Evolutionary conservation across 148 eudicot species (phyloP), one percentile per base, ranked within the genome.

Genomic region (Pharnaceum exiguum): DNA sequence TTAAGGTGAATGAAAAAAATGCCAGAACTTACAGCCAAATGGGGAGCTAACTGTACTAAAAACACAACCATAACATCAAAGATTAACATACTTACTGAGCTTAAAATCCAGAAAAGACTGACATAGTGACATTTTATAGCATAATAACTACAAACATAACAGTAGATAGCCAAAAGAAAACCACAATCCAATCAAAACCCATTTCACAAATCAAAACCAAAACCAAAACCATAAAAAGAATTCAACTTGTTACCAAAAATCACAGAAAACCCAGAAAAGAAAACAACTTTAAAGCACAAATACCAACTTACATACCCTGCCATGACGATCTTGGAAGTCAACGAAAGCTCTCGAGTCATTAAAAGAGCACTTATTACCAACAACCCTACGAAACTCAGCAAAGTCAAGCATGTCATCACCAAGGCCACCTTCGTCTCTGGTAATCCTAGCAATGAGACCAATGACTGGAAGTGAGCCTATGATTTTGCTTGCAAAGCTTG

Each of bases 361-460:
- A 6, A 89, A 63, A 10, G 82, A 72, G 28, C 94, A 89, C 19
- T 82, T 89, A 15, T 89, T 89, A 11, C 96, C 96, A 7, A 89
- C 93, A 51, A 93, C 65, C 51, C 96, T 68, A 29, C 96, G 46
- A 68, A 89, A 89, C 78, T 89, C 96, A 0, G 96, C 96, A 65
- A 89, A 89, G 65, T 89, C 96, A 42, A 89, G 59, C 8, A 75
- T 76, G 47, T 89, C 96, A 13, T 82, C 81, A 55, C 84, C 96
- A 43, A 89, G 60, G 2, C 96, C 96, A 15, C 96, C 96, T 69
- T 82, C 93, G 46, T 85, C 93, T 29, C 66, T 89, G 0, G 77
- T 27, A 53, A 89, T 78, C 42, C 96, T 70, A 22, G 96, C 93
- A 1, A 89, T 52, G 22, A 89, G 82, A 4, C 96, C 96, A 32